phyloP scores from a whole-genome alignment of 1,139 yeast genomes.

The Taiozyma onychis region DNA sequence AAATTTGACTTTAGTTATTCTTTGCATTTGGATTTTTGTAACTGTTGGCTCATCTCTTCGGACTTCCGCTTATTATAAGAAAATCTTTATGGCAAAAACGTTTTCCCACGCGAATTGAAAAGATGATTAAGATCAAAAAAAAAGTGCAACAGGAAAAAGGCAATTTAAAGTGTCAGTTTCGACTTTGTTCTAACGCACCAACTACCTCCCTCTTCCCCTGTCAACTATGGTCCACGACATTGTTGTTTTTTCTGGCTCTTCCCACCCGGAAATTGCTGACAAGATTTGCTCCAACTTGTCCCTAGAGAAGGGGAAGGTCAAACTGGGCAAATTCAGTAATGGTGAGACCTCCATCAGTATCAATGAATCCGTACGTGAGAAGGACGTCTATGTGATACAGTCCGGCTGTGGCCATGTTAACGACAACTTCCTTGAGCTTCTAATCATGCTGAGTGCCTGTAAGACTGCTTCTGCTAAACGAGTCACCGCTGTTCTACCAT shows the following conservation, averaged over 20 bases:
- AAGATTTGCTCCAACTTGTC: slow-evolving; percentile 63
- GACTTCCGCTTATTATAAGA: neutral
- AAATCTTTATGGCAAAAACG: neutral
- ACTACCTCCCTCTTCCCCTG: neutral
- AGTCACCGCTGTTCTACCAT: slow-evolving; percentile 91
- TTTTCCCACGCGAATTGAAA: neutral
- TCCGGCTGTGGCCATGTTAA: slow-evolving; percentile 84
- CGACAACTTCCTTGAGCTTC: slow-evolving; percentile 81
- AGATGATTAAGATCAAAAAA: neutral
- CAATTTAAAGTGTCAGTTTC: neutral
- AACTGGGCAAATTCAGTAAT: slow-evolving; percentile 59
- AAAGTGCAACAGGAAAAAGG: neutral
- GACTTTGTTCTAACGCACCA: neutral
- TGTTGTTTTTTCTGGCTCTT: slow-evolving; percentile 64
- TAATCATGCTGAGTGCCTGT: slow-evolving; percentile 89
- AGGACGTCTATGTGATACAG: slow-evolving; percentile 75
- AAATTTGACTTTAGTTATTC: neutral
- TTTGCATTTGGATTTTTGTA: neutral
- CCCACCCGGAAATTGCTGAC: slow-evolving; percentile 57
- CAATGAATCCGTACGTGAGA: slow-evolving; percentile 82
- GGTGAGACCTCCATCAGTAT: slow-evolving; percentile 90
- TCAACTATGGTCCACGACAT: slow-evolving; percentile 47
- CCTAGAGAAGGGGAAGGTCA: slow-evolving; percentile 53
- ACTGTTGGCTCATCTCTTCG: neutral
- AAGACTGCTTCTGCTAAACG: slow-evolving; percentile 91